Percentiles rank a stretch among this genome's conserved stretches.
Evolutionary conservation across 345 rosid species (phyloP).

Genomic region (Populus tremula): DNA sequence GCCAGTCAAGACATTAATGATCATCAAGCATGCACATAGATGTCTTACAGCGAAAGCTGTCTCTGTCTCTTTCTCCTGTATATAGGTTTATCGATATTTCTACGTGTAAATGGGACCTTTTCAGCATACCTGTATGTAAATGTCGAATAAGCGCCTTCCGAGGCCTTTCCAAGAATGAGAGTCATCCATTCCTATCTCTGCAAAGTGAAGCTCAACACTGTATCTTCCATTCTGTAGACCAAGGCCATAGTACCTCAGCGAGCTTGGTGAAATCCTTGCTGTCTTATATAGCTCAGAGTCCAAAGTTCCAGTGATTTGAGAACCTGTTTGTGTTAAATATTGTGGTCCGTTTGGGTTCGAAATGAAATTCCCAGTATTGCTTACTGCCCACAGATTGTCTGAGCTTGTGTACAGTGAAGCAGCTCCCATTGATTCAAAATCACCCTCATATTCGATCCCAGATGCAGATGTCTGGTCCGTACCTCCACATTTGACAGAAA

Average conservation of each 20-base stretch:
- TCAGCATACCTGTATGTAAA: constrained; percentile 47
- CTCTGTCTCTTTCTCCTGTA: background rate
- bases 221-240: constrained; percentile 47
- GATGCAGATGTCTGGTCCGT: constrained; percentile 40
- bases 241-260: constrained; percentile 52
- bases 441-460: constrained; percentile 38
- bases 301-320: constrained; percentile 45
- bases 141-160: constrained; percentile 50
- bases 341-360: constrained; percentile 40
- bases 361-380: constrained; percentile 45
- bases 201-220: constrained; percentile 49
- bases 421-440: constrained; percentile 37
- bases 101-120: background rate
- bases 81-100: background rate
- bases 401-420: constrained; percentile 44
- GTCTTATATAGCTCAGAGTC: constrained; percentile 54
- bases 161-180: constrained; percentile 49
- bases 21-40: background rate
- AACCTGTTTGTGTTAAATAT: constrained; percentile 35
- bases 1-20: background rate
- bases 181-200: constrained; percentile 52
- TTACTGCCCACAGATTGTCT: constrained; percentile 43
- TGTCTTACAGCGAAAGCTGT: background rate
- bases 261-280: constrained; percentile 49
- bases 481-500: constrained; percentile 58